Evolutionary conservation across 495 filamentous ascomycete genomes (phyloP), one percentile per base, ranked within the genome.

Genomic region (Entonaema liquescens): DNA sequence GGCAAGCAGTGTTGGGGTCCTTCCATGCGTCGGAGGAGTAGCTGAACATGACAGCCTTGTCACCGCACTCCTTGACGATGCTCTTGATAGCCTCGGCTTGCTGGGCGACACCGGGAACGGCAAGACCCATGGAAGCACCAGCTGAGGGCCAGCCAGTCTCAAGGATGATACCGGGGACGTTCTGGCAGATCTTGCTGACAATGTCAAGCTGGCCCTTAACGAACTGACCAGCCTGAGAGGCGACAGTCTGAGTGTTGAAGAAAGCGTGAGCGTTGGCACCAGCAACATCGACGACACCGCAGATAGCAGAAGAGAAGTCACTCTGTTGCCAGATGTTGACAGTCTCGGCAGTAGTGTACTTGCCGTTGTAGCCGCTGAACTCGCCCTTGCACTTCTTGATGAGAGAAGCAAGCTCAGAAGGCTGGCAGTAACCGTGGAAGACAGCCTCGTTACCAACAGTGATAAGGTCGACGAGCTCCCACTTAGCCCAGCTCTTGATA

Each of bases 391-490:
- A 81, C 55, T 78, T 72, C 73, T 74, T 44, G 82, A 98, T 91
- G 82, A 95, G 93, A 62, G 72, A 56, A 59, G 86, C 89, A 55
- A 98, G 90, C 65, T 88, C 79, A 59, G 68, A 59, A 28, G 89
- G 88, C 58, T 82, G 78, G 80, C 81, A 83, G 86, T 83, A 90
- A 44, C 84, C 84, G 81, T 89, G 88, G 83, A 91, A 90, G 74
- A 97, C 76, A 61, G 91, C 88, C 86, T 98, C 95, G 86, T 98
- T 97, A 82, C 92, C 95, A 73, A 97, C 86, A 36, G 94, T 89
- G 72, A 96, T 84, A 72, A 97, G 83, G 72, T 90, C 86, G 69
- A 97, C 90, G 52, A 91, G 75, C 31, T 86, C 82, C 91, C 91
- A 97, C 77, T 90, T 74, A 31, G 81, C 87, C 94, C 94, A 97